Evolutionary conservation across 2,329 filamentous ascomycete genomes (phyloP).

Genomic region (Nothophoma quercina): DNA sequence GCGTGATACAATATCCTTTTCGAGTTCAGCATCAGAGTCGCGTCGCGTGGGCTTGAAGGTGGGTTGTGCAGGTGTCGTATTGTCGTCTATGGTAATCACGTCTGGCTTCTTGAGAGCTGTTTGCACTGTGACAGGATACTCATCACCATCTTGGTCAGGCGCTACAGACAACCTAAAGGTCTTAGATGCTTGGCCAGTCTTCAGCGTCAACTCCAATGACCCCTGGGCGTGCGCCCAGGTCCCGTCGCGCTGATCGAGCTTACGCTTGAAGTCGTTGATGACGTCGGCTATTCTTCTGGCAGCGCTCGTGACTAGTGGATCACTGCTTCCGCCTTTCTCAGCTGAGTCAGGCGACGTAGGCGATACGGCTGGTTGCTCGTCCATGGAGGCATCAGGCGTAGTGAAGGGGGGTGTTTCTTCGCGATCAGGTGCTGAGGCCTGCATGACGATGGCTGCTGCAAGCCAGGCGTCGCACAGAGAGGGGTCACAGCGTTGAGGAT

Average conservation of each 20-base stretch:
- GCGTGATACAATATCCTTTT: conserved; percentile 27
- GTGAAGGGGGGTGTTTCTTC: conserved; percentile 12
- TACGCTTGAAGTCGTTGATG: conserved; percentile 38
- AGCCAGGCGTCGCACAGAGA: conserved; percentile 13
- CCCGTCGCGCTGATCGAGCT: conserved; percentile 29
- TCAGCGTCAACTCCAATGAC: conserved; percentile 24
- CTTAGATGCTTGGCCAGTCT: neutral
- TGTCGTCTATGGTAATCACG: conserved; percentile 1
- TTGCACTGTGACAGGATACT: conserved; percentile 26
- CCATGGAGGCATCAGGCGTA: conserved; percentile 3
- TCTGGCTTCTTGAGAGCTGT: conserved; percentile 15
- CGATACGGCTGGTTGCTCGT: conserved; percentile 7
- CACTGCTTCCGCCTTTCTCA: conserved; percentile 8
- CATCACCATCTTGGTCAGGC: conserved; percentile 21
- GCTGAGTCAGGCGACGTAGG: conserved; percentile 9
- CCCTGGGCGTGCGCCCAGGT: conserved; percentile 22
- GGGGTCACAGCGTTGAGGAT: conserved; percentile 1
- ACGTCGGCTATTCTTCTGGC: conserved; percentile 30
- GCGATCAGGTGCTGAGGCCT: conserved; percentile 20
- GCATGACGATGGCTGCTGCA: conserved; percentile 18
- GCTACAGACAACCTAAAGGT: conserved; percentile 10
- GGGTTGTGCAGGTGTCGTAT: conserved; percentile 4
- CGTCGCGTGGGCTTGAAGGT: conserved; percentile 20
- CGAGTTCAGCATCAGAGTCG: conserved; percentile 26
- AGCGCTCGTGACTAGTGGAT: conserved; percentile 30